Base-by-base conservation (phyloP, 768 basidiomycete species). In the Coprinopsis marcescibilis region DNA sequence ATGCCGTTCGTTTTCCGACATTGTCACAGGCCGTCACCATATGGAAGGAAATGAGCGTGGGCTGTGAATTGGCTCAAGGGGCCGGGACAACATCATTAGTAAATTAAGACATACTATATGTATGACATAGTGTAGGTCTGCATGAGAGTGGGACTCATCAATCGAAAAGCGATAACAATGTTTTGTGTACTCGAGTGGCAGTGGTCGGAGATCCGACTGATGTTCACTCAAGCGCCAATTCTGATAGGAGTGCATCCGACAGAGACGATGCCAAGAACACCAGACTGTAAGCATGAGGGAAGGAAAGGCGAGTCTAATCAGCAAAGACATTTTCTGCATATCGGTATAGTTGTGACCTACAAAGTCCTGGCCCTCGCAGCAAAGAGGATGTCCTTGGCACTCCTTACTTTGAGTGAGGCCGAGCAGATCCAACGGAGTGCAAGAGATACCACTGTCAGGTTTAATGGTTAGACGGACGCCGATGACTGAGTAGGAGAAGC, bases 211-310 rank as follows among this genome's bases (percentile, higher is more conserved):
- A 23, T 29, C 12, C 25, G 41, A 26, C 43, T 27, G 41, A 39
- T 39, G 39, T 39, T 39, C 36, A 13, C n/a, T 50, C 52, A 63
- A 33, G 60, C 49, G 47, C 51, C 57, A 42, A 64, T 59, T 21
- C 58, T 58, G 60, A 75, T 60, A 11, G 67, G 65, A 11, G 55
- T 52, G 53, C 74, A 76, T n/a, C 59, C 70, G 43, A 72, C 48
- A 38, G 57, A 60, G 48, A 76, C 45, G 10, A 75, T 13, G 2
- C 72, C 71, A 2, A 46, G 15, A 26, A 21, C 8, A 17, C 32
- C 19, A 39, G 51, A 10, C 19, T 41, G 27, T 7, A 34, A 19
- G 13, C 1, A n/a, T n/a, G n/a, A n/a, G n/a, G 1, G 45, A 10
- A 23, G 34, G 19, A 36, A 6, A 17, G 5, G n/a, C 7, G 7